A percentile compares a stretch with the other conserved stretches of the same genome.
phyloP scores from a whole-genome alignment of 495 filamentous ascomycete genomes.

The Evernia prunastri region DNA sequence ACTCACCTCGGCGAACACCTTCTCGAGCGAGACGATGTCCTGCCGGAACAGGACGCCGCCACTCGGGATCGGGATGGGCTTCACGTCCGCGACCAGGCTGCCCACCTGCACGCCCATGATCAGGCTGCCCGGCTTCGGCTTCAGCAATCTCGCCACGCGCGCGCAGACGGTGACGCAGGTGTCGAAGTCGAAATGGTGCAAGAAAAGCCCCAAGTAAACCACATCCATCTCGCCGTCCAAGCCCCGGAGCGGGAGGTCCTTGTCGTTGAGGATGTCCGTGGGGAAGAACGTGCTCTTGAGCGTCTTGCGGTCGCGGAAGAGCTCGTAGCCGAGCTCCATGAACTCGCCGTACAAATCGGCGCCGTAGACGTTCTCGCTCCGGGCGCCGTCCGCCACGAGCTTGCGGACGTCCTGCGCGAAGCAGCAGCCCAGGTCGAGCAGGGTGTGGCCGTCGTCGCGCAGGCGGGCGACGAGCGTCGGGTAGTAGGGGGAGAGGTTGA shows the following conservation, averaged over 20 bases:
- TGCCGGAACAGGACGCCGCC: constrained; percentile 37
- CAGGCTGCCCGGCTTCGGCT: not conserved
- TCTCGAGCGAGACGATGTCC: constrained; percentile 38
- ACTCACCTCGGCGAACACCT: constrained; percentile 48
- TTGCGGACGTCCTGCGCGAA: constrained; percentile 44
- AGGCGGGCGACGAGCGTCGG: constrained; percentile 37
- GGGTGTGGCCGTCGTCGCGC: constrained; percentile 29
- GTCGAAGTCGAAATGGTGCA: constrained; percentile 54
- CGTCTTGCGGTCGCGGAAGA: constrained; percentile 43
- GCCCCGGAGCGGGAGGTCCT: constrained; percentile 20
- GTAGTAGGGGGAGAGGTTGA: constrained; percentile 33
- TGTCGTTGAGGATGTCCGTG: constrained; percentile 44
- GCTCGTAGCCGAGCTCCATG: constrained; percentile 45
- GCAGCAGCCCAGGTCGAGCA: constrained; percentile 46
- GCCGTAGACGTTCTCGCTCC: constrained; percentile 37
- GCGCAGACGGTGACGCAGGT: constrained; percentile 45
- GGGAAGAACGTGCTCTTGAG: constrained; percentile 25
- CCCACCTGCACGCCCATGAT: constrained; percentile 15
- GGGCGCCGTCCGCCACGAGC: constrained; percentile 42
- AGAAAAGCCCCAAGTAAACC: constrained; percentile 48
- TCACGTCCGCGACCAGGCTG: not conserved
- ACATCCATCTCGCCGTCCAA: constrained; percentile 48
- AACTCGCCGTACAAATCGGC: constrained; percentile 45
- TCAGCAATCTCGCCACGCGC: constrained; percentile 26
- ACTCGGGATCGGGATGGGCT: constrained; percentile 1